phyloP scores from a whole-genome alignment of 345 rosid species.

The Euphorbia pulcherrima region DNA sequence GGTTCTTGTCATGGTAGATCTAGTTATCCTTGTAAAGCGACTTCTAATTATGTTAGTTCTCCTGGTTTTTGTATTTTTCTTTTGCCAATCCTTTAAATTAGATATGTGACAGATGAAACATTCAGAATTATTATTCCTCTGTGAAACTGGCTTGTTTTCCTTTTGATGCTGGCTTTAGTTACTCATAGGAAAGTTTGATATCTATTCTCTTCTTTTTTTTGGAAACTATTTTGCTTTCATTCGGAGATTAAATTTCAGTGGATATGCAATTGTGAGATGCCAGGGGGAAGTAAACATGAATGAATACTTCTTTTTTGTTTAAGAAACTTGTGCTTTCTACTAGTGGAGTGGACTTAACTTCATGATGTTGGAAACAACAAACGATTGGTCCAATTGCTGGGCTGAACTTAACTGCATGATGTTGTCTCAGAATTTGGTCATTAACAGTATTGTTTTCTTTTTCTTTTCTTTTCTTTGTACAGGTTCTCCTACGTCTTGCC shows the following conservation, averaged over 20 bases:
- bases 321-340: neutral
- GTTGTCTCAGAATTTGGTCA: neutral
- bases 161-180: neutral
- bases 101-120: neutral
- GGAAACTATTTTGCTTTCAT: neutral
- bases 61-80: neutral
- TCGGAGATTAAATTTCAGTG: neutral
- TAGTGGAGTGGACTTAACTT: too few relatives aligned
- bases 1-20: neutral
- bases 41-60: neutral
- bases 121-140: neutral
- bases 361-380: neutral
- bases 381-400: neutral
- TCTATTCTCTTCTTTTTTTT: neutral
- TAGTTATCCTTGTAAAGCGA: neutral
- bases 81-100: neutral
- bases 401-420: neutral
- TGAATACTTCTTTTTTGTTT: neutral
- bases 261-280: neutral
- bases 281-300: neutral
- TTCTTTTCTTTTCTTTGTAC: constrained; percentile 21
- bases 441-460: neutral
- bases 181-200: neutral
- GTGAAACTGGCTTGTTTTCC: neutral
- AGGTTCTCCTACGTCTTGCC: constrained; percentile 89